Evolutionary conservation across 768 basidiomycete genomes (phyloP), one percentile per base, ranked within the genome.

Genomic region (Trametes cubensis): DNA sequence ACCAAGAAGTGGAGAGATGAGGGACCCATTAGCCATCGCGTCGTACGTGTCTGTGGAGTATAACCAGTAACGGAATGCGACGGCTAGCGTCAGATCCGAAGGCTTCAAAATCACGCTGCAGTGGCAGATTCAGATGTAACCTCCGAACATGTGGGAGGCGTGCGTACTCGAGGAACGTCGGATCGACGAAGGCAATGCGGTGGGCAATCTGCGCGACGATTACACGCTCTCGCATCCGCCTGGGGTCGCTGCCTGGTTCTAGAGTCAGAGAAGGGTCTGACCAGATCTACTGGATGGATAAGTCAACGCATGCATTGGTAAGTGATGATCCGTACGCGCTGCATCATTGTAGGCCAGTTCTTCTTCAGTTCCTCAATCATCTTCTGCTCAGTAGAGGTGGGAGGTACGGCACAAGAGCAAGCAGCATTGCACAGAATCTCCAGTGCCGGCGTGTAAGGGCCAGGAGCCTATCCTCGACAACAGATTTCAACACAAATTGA

Each of bases 141-240:
- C 14, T 0, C 13, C 6, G 30, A 4, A 20, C 10, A 46, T 8
- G n/a, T n/a, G 17, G 34, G 7, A 2, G 11, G 0, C 8, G 7
- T 17, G 38, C 62, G 17, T 55, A 63, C 62, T 59, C 62, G 18
- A 63, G n/a, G 54, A 63, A 63, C 7, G 50, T 46, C 5, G 62
- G 52, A 52, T 63, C 62, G 21, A 63, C 30, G 21, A 38, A 18
- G 25, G 48, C 15, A 18, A 63, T 38, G 14, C 62, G 45, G 17
- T 44, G 41, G 13, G 55, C 18, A 1, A 63, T 26, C 44, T 63
- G 62, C 3, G 45, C 47, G 8, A 63, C 52, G 5, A 59, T 41
- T 0, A 26, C 49, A 2, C 62, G 57, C 42, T 63, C 62, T 20
- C n/a, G 18, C 11, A 63, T 38, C 8, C 58, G 20, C 26, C 6